Evolutionary conservation across 768 basidiomycete genomes (phyloP).

Genomic region (Naganishia vishniacii): DNA sequence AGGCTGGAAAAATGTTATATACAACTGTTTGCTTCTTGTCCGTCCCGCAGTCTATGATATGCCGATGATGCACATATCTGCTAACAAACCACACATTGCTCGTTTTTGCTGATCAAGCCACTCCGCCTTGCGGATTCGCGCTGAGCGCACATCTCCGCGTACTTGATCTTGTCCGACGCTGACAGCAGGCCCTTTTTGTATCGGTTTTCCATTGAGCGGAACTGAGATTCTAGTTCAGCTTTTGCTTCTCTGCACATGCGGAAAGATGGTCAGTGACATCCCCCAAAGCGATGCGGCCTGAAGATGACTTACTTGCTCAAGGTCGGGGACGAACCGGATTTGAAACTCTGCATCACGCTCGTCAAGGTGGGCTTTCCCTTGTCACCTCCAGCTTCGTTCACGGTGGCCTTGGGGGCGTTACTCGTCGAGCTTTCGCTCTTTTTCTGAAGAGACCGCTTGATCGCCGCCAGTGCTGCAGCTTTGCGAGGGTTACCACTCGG

Average conservation of each 20-base stretch:
- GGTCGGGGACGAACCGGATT: conserved; percentile 40
- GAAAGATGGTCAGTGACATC: background rate
- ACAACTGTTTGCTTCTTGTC: background rate
- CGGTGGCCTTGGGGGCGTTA: background rate
- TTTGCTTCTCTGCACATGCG: conserved; percentile 35
- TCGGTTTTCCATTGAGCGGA: conserved; percentile 41
- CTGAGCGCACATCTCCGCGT: conserved; percentile 27
- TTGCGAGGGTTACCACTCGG: conserved; percentile 28
- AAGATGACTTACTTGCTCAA: conserved; percentile 40
- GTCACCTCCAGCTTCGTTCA: background rate
- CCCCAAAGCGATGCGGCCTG: background rate
- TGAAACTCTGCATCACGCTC: conserved; percentile 32
- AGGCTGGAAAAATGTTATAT: background rate
- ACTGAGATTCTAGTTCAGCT: conserved; percentile 40
- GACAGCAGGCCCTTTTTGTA: conserved; percentile 45
- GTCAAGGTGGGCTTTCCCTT: conserved; percentile 27
- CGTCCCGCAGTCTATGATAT: background rate
- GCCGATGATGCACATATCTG: background rate
- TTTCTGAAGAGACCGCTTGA: conserved; percentile 41
- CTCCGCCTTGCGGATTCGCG: conserved; percentile 24
- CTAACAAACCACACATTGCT: conserved; percentile 5
- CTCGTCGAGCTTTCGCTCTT: background rate
- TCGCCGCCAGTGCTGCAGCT: conserved; percentile 44
- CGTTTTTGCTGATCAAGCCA: conserved; percentile 17
- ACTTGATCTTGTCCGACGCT: conserved; percentile 44